Conservation (phyloP, 2,329 filamentous ascomycete genomes). For the Atkinsonella texensis region DNA sequence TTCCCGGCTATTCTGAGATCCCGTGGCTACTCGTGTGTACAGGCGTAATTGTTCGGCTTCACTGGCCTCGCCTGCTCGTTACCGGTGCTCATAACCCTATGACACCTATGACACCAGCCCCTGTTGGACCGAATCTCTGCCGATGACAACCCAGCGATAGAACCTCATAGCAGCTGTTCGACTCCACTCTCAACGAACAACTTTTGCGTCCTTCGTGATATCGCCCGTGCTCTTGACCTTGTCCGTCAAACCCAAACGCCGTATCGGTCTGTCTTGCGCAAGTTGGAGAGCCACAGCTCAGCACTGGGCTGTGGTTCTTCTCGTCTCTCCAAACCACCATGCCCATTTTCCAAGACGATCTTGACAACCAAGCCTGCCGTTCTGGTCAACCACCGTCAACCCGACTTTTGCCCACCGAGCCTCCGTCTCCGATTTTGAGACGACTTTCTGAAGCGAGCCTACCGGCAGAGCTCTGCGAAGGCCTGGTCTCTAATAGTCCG, state of each 20-base stretch:
- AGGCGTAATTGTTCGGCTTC: background rate
- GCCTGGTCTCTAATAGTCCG: constrained; percentile 35
- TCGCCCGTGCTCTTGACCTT: too few relatives aligned
- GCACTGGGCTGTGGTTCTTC: constrained; percentile 21
- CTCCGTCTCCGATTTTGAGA: constrained; percentile 11
- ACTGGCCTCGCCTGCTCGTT: background rate
- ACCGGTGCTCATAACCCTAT: background rate
- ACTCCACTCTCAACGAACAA: background rate
- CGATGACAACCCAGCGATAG: background rate
- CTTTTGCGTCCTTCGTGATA: background rate
- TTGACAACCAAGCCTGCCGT: constrained; percentile 22
- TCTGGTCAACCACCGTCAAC: constrained; percentile 13
- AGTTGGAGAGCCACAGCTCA: constrained; percentile 13
- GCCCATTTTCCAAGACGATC: constrained; percentile 47
- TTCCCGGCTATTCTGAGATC: background rate
- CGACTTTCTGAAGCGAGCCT: constrained; percentile 47
- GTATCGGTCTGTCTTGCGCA: constrained; percentile 7
- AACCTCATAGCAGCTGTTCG: background rate
- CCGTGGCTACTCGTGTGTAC: background rate
- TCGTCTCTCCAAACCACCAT: constrained; percentile 23
- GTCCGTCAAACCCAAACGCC: background rate
- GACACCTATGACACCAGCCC: background rate
- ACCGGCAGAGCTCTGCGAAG: constrained; percentile 48
- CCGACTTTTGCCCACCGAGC: constrained; percentile 10
- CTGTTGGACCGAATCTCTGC: background rate